phyloP scores from a whole-genome alignment of 2,329 filamentous ascomycete genomes.

The Aspergillus sclerotialis region DNA sequence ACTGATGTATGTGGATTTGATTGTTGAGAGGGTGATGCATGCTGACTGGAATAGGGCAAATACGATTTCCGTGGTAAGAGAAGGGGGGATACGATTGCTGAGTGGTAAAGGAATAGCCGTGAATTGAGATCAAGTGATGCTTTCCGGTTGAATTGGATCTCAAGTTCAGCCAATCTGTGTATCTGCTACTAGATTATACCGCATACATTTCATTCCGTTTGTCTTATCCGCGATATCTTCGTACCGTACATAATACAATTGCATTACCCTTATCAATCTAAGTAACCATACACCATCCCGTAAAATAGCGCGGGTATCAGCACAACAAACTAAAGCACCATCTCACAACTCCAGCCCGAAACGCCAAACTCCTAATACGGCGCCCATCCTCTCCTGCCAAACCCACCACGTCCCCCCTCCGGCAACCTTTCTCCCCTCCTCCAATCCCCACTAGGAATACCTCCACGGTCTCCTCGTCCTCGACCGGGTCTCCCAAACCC shows the following conservation, averaged over 20 bases:
- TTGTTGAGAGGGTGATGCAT: background rate
- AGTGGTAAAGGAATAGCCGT: slow-evolving; percentile 53
- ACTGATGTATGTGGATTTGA: slow-evolving; percentile 67
- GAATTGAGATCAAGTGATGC: slow-evolving; percentile 2
- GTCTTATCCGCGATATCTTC: slow-evolving; percentile 2
- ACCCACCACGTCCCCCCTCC: slow-evolving; percentile 24
- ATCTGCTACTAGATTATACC: slow-evolving; percentile 28
- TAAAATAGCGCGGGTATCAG: too few relatives aligned
- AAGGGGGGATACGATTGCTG: slow-evolving; percentile 73
- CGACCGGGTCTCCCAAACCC: slow-evolving; percentile 39
- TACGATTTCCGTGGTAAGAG: slow-evolving; percentile 81
- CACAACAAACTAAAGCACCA: too few relatives aligned
- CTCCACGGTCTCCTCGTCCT: slow-evolving; percentile 35
- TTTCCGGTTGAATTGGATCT: slow-evolving; percentile 10
- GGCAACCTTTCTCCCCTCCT: slow-evolving; percentile 42
- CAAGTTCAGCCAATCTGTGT: too few relatives aligned
- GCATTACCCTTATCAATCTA: background rate
- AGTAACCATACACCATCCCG: too few relatives aligned
- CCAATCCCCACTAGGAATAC: slow-evolving; percentile 42
- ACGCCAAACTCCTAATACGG: slow-evolving; percentile 24
- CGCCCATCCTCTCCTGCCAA: slow-evolving; percentile 34
- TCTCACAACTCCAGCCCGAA: slow-evolving; percentile 10
- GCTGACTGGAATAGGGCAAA: slow-evolving; percentile 59
- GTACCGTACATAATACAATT: background rate
- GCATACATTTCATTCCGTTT: slow-evolving; percentile 17